Base-by-base conservation (phyloP, 371 early-diverging fungal genomes). In the Thermomucor indicae-seudaticae region DNA sequence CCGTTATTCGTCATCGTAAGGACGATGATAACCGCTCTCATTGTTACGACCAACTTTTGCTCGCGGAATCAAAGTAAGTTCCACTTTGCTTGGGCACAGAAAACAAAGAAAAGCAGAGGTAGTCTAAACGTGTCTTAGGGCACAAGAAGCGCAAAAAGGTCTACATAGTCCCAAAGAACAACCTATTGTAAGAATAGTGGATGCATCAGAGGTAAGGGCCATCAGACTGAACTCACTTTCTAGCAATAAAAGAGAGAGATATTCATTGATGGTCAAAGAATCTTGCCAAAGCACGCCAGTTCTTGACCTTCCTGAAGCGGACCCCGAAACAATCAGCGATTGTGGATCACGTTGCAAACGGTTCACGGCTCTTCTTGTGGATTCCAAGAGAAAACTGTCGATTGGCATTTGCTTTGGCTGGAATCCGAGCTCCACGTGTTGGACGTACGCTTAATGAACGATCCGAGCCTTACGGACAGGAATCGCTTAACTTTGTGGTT, bases 21-120 rank as follows among this genome's bases (percentile, higher is more conserved):
- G 92, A 92, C 55, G 95, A 95, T 62, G 88, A 89, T 48, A 85
- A 90, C 62, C 90, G 97, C 5, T 83, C 96, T 7, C 79, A 84
- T 39, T 77, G 72, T 58, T 96, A 94, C 66, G 95, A 95, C 55
- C 83, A 81, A 38, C 81, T 97, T 7, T 67, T 91, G 57, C 53
- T 85, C 24, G 96, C 95, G 11, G 93, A 92, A 56, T 76, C 71
- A 46, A 83, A 83, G 78, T 75, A 73, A 56, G 63, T 30, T 12
- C 39, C 11, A 22, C n/a, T n/a, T n/a, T n/a, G n/a, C n/a, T n/a
- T n/a, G n/a, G n/a, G n/a, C n/a, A n/a, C n/a, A n/a, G n/a, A n/a
- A n/a, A n/a, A n/a, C n/a, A n/a, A n/a, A n/a, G n/a, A n/a, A n/a
- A n/a, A n/a, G n/a, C n/a, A n/a, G n/a, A n/a, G n/a, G n/a, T n/a